Conservation (phyloP, 768 basidiomycete genomes). For the Russula lepida region DNA sequence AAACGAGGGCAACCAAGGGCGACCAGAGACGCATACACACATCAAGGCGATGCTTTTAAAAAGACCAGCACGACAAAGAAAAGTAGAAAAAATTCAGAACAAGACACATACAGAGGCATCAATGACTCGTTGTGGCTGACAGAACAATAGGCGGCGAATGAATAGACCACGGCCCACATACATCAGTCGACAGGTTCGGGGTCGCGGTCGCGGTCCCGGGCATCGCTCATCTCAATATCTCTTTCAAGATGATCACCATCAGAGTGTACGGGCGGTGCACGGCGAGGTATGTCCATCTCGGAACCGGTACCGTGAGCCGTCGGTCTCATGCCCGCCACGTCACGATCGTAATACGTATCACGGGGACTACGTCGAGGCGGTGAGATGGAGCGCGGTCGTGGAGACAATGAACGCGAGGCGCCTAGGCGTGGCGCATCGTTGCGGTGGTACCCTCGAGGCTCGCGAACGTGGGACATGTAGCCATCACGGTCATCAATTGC, state of each 20-base stretch:
- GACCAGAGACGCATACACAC: conserved; percentile 4
- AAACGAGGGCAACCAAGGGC: background rate
- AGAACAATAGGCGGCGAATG: background rate
- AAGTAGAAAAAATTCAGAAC: background rate
- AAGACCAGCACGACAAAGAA: background rate
- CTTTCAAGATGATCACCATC: conserved; percentile 13
- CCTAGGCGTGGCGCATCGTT: conserved; percentile 10
- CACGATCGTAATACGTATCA: conserved; percentile 14
- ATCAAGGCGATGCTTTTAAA: conserved; percentile 9
- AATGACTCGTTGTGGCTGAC: conserved; percentile 1
- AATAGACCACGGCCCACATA: conserved; percentile 2
- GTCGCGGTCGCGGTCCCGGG: conserved; percentile 16
- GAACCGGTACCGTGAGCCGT: background rate
- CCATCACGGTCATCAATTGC: conserved; percentile 20
- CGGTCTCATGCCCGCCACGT: background rate
- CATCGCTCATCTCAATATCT: conserved; percentile 16
- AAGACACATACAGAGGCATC: background rate
- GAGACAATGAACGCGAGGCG: conserved; percentile 17
- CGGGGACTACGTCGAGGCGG: conserved; percentile 11
- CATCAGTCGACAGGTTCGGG: conserved; percentile 16
- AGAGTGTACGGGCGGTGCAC: conserved; percentile 1
- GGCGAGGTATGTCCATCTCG: conserved; percentile 6
- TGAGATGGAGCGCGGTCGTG: conserved; percentile 19
- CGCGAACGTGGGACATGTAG: conserved; percentile 13
- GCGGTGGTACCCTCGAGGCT: conserved; percentile 17